Percentiles rank a stretch among this genome's conserved stretches.
phyloP scores from a whole-genome alignment of 257 asterid genomes.

The Phtheirospermum japonicum region DNA sequence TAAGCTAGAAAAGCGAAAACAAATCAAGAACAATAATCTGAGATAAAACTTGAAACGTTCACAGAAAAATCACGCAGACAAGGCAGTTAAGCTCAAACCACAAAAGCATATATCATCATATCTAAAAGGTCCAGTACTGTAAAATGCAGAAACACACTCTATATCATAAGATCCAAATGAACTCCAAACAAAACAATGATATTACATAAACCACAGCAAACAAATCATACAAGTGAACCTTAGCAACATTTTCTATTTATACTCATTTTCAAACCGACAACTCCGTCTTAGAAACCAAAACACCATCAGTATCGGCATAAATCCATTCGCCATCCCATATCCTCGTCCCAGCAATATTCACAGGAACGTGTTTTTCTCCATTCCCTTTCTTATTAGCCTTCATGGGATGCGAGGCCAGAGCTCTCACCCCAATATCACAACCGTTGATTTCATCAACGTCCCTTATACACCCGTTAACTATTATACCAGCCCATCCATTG shows the following conservation, averaged over 20 bases:
- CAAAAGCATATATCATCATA: too few relatives aligned
- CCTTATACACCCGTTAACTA: slow-evolving; percentile 44
- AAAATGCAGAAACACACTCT: not conserved
- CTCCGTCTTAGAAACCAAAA: slow-evolving; percentile 40
- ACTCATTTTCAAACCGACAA: slow-evolving; percentile 30
- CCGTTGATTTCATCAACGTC: slow-evolving; percentile 57
- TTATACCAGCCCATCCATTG: slow-evolving; percentile 53
- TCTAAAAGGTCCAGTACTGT: too few relatives aligned
- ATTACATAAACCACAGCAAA: slow-evolving; percentile 18
- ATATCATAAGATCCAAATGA: not conserved
- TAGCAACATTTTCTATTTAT: not conserved
- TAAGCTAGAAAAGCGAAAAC: too few relatives aligned
- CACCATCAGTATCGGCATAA: slow-evolving; percentile 51
- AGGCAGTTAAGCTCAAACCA: too few relatives aligned
- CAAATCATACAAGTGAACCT: slow-evolving; percentile 2
- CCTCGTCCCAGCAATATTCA: slow-evolving; percentile 39
- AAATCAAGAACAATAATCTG: too few relatives aligned
- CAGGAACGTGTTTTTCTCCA: slow-evolving; percentile 45
- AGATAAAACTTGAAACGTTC: too few relatives aligned
- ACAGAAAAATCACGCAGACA: too few relatives aligned
- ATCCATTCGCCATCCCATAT: slow-evolving; percentile 51
- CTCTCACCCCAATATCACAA: slow-evolving; percentile 50
- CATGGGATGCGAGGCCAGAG: slow-evolving; percentile 40
- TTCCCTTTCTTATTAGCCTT: slow-evolving; percentile 49
- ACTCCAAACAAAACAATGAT: not conserved